A percentile compares a stretch with the other conserved stretches of the same genome.
Conservation (phyloP, 345 rosid species). For the Linum lewisii region DNA sequence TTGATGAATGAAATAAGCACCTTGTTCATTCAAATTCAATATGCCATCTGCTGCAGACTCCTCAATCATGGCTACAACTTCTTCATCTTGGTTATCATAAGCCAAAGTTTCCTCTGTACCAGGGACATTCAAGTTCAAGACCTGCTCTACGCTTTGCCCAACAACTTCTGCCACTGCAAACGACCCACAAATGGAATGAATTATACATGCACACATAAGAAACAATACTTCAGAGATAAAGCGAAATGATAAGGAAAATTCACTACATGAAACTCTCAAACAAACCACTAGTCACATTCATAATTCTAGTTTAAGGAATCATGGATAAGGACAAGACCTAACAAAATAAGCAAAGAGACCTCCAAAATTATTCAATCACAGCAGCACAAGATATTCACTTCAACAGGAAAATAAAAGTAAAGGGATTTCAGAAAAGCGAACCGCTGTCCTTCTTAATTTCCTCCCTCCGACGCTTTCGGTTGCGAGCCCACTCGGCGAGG, state of each 20-base stretch:
- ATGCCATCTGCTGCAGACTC: conserved; percentile 32
- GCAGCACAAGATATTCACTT: neutral
- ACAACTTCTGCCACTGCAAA: conserved; percentile 27
- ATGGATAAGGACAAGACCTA: neutral
- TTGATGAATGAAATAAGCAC: conserved; percentile 13
- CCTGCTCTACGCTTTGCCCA: conserved; percentile 40
- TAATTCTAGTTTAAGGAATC: too few species aligned
- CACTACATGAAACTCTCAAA: neutral
- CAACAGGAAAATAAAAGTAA: neutral
- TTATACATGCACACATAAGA: neutral
- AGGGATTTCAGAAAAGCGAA: neutral
- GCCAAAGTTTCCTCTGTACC: conserved; percentile 44
- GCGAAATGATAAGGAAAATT: neutral
- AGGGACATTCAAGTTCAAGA: conserved; percentile 37
- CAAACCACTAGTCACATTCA: neutral
- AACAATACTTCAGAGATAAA: neutral
- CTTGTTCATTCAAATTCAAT: conserved; percentile 19
- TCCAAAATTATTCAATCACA: neutral
- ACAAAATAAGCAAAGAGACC: neutral
- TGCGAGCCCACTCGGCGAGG: conserved; percentile 57
- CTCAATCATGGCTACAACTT: conserved; percentile 48
- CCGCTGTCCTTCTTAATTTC: conserved; percentile 42
- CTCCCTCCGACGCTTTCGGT: conserved; percentile 65
- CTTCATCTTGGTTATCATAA: conserved; percentile 50
- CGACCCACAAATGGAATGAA: neutral